Evolutionary conservation across 179 eudicot species (phyloP), one percentile per base, ranked within the genome.

Genomic region (Dionaea muscipula): DNA sequence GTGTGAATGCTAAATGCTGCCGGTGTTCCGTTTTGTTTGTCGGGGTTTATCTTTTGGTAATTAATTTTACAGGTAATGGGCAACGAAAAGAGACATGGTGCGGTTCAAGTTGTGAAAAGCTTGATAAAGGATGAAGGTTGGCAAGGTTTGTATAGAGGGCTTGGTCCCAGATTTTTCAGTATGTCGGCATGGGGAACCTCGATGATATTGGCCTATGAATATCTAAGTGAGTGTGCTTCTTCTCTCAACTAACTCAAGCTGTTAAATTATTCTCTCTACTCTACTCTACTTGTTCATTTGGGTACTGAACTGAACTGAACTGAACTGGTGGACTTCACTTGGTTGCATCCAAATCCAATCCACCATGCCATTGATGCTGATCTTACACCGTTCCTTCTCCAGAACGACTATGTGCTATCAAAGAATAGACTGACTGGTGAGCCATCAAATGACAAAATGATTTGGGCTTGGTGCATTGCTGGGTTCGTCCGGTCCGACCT

Each of bases 121-220:
- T 77, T 91, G 75, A 66, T 91, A 48, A 70, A 70, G 13, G 93
- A 91, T 22, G 98, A 91, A 51, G 98, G 98, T 28, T 91, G 94
- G 96, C 71, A 61, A 63, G 98, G 98, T 51, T 72, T 91, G 19
- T 91, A 91, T 62, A 77, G 91, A 82, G 98, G 98, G 24, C 70
- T 91, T 2, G 95, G 99, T 58, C 99, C 99, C 39, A 79, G 96
- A 67, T 84, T 88, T 78, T 77, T 91, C 73, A 91, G 99, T 79
- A 91, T 81, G 89, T 91, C 99, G 9, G 96, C 99, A 4, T 88
- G 99, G 98, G 99, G 96, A 68, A 91, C 99, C 25, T 84, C 99
- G 51, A 91, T 91, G 99, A 91, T 91, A 64, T 75, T 91, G 51
- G 73, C 94, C 40, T 91, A 91, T 45, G 99, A 91, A 68, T 91